Evolutionary conservation across 108 stramenopile species (phyloP).

Genomic region (Schizochytrium sp.): DNA sequence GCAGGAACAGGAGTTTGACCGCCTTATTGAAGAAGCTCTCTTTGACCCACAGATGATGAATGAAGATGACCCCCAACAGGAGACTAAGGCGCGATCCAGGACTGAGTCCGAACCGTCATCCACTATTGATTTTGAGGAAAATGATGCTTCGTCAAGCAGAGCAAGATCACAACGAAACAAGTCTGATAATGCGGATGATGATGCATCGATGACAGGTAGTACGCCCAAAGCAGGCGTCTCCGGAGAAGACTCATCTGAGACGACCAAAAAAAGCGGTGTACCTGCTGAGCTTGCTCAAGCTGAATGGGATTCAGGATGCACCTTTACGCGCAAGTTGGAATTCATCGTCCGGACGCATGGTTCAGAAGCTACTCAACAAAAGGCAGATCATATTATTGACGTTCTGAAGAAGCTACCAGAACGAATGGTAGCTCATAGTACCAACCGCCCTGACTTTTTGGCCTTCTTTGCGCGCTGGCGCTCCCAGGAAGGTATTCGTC

Average conservation of each 20-base stretch:
- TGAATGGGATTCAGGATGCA: slow-evolving; percentile 31
- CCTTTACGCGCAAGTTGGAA: neutral
- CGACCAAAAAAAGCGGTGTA: neutral
- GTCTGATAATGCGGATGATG: no score
- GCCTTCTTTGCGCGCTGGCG: slow-evolving; percentile 21
- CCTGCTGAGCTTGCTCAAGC: neutral
- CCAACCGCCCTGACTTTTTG: neutral
- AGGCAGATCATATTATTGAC: neutral
- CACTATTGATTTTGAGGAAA: no score
- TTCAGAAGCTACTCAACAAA: neutral
- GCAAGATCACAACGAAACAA: no score
- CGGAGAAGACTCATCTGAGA: neutral
- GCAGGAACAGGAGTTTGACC: neutral
- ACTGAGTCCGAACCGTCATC: neutral
- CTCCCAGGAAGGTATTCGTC: slow-evolving; percentile 4
- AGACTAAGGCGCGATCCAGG: neutral
- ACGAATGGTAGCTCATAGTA: neutral
- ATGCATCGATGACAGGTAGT: no score
- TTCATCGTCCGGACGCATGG: slow-evolving; percentile 1
- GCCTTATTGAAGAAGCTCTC: slow-evolving; percentile 16
- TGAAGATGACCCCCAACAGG: neutral
- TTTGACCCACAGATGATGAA: neutral
- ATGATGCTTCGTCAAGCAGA: no score
- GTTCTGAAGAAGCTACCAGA: neutral
- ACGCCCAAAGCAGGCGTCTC: no score